These are phyloP conservation scores for Dillenia suffruticosa DNA, from an alignment of 164 flowering plant species.

Conservation along the genomic window DNA sequence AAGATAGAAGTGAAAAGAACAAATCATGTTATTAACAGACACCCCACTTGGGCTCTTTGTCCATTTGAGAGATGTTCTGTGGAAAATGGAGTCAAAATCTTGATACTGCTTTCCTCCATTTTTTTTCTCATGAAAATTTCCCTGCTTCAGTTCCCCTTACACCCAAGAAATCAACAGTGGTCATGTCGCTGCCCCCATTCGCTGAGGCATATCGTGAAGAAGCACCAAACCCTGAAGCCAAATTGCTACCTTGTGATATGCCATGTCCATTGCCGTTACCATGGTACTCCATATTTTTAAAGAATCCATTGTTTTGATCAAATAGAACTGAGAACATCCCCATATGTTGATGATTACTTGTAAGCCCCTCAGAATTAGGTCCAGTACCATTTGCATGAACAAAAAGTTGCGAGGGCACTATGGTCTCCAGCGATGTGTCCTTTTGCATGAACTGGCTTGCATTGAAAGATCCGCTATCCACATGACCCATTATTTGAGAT, in stretches of 20 bases:
- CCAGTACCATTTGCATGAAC: constrained; percentile 1
- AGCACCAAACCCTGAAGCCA: constrained; percentile 4
- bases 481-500: constrained; percentile 19
- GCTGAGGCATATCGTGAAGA: constrained; percentile 14
- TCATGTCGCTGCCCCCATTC: constrained; percentile 20
- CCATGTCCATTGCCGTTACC: constrained; percentile 7
- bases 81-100: no score
- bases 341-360: constrained; percentile 9
- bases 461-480: constrained; percentile 12
- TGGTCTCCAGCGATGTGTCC: constrained; percentile 6
- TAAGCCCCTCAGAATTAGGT: constrained; percentile 11
- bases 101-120: not conserved
- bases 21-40: not conserved
- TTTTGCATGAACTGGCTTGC: constrained; percentile 22
- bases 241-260: constrained; percentile 10
- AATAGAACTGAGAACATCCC: constrained; percentile 26
- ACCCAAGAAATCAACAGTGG: constrained; percentile 55
- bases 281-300: constrained; percentile 21
- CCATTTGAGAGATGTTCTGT: not conserved
- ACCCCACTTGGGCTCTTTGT: constrained; percentile 16
- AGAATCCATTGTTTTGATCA: constrained; percentile 21
- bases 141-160: constrained; percentile 25
- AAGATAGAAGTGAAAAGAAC: no score
- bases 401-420: constrained; percentile 18
- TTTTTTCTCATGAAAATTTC: constrained; percentile 19